These are phyloP conservation scores for Hymenochaete sp. DNA, from an alignment of 1,284 basidiomycete species.

Conservation along the genomic window DNA sequence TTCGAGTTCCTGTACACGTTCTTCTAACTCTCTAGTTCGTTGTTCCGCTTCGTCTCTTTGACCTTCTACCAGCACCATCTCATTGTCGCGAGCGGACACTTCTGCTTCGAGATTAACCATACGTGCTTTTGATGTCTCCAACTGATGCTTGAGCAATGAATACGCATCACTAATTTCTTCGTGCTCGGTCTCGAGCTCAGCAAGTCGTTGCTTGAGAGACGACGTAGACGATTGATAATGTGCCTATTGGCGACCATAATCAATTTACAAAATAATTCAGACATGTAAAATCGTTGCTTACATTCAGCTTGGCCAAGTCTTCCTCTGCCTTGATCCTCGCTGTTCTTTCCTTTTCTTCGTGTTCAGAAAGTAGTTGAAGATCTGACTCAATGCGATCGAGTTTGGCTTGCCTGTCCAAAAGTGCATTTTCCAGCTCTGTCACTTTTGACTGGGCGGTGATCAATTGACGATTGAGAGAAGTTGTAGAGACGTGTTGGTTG, in stretches of 20 bases:
- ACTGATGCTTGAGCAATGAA: slow-evolving; percentile 4
- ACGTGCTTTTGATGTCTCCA: background rate
- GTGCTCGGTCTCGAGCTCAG: slow-evolving; percentile 12
- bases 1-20: slow-evolving; percentile 10
- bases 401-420: slow-evolving; percentile 8
- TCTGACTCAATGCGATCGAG: slow-evolving; percentile 14
- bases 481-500: slow-evolving; percentile 8
- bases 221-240: slow-evolving; percentile 3
- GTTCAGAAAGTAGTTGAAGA: slow-evolving; percentile 9
- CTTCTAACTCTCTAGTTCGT: background rate
- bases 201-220: slow-evolving; percentile 5
- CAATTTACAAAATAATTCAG: background rate
- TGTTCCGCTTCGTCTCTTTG: slow-evolving; percentile 8
- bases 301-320: slow-evolving; percentile 8
- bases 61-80: slow-evolving; percentile 4
- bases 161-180: slow-evolving; percentile 15
- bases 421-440: slow-evolving; percentile 11
- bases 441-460: slow-evolving; percentile 10
- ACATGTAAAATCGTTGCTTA: slow-evolving; percentile 1
- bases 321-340: slow-evolving; percentile 2
- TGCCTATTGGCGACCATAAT: slow-evolving; percentile 1
- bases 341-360: slow-evolving; percentile 14
- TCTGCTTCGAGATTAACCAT: slow-evolving; percentile 2
- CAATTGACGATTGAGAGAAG: slow-evolving; percentile 14
- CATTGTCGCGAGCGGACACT: slow-evolving; percentile 2